Evolutionary conservation across 495 filamentous ascomycete species (phyloP), one percentile per base, ranked within the genome.

Genomic region (Neurospora sp.): DNA sequence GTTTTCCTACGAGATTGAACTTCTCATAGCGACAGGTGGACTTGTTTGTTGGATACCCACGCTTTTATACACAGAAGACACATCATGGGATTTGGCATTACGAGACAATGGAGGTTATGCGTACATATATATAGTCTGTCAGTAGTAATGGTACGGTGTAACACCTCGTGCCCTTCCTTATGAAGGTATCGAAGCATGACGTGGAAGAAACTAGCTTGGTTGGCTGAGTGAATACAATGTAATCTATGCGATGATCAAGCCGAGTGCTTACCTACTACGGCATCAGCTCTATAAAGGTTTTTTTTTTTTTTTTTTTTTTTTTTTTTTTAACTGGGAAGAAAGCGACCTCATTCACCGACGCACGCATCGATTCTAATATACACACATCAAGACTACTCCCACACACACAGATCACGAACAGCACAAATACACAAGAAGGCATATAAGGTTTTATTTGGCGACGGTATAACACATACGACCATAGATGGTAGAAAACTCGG

Each of bases 401-500:
- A 48, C 9, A 24, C 21, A 54, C 21, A 24, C 4, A 24, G 45
- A 54, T 54, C 45, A 24, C 45, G 21, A 13, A 24, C 5, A 24
- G 9, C 9, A 13, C 45, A 13, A 24, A 13, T 2, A 9, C 1
- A 54, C 10, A 54, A 54, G 45, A 2, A 24, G 1, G n/a, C 45
- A 54, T 54, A 11, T 54, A 54, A 24, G n/a, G 1, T 2, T 24
- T 24, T 4, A 13, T 24, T 13, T 13, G n/a, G 9, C n/a, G 2
- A 24, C n/a, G 1, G 0, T 5, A 2, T 24, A 54, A 0, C 69
- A 82, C 80, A 81, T 85, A 83, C 83, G 84, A 82, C 82, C 83
- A 84, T 76, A 85, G 73, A 76, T 77, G 77, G 39, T 78, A 75
- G 84, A 84, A 74, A 80, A 81, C 77, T 81, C 82, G 84, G 84